Evolutionary conservation across 75 land plant species (phyloP), one percentile per base, ranked within the genome.

Genomic region (Pinus tabuliformis): DNA sequence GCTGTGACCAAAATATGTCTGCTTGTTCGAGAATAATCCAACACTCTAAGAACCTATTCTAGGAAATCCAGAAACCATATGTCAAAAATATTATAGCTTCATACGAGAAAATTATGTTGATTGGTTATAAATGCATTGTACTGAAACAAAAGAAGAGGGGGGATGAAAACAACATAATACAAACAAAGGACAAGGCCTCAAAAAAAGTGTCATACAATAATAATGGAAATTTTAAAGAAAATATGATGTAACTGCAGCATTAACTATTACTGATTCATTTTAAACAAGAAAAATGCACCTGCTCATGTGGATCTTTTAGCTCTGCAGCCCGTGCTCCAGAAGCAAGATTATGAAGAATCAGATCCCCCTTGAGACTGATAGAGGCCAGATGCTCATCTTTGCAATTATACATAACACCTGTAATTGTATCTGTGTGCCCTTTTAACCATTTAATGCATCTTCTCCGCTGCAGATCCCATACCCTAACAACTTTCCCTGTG

Each of bases 341-440:
- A 65, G 96, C 98, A 88, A 97, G 98, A 75, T 92, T 95, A 79
- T 97, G 97, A 64, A 97, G 81, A 77, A 97, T 97, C 14, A 97
- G 83, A 84, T 95, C 98, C 36, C 99, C 99, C 59, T 84, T 92
- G 49, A 87, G 45, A 82, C 98, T 97, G 76, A 97, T 89, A 64
- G 98, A 97, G 57, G 99, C 99, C 75, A 97, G 62, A 77, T 97
- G 93, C 75, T 97, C 99, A 83, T 97, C 99, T 76, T 88, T 89
- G 84, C 92, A 95, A 59, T 95, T 97, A 80, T 95, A 97, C 89
- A 86, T 88, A 20, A 83, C 96, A 57, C 98, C 98, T 30, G 96
- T 92, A 68, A 97, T 91, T 37, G 91, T 87, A 73, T 86, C 93
- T 56, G 94, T 83, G 72, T 97, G 99, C 65, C 99, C 98, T 77